These are phyloP conservation scores for Curvularia spicifera DNA, from an alignment of 2,329 filamentous ascomycete species.

Conservation along the genomic window DNA sequence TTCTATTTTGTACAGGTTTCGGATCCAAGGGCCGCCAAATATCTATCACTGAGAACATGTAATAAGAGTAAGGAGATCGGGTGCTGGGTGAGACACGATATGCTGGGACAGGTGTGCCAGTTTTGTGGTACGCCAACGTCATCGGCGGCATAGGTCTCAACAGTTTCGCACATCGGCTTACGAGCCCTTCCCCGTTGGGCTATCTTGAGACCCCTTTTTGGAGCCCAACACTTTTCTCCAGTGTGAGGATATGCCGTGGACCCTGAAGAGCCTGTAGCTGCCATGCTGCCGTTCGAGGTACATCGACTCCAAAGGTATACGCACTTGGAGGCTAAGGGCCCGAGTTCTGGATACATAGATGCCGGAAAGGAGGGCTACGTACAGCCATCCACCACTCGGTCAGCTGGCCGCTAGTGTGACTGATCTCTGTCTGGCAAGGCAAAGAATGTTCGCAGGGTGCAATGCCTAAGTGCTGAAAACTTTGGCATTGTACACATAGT, in stretches of 20 bases:
- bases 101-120: conserved; percentile 1
- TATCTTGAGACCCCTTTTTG: background rate
- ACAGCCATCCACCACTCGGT: background rate
- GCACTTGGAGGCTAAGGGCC: background rate
- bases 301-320: background rate
- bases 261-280: background rate
- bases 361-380: background rate
- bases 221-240: background rate
- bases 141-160: conserved; percentile 8
- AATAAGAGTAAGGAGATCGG: background rate
- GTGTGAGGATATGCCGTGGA: background rate
- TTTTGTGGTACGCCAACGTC: conserved; percentile 11
- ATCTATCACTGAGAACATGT: background rate
- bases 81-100: background rate
- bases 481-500: background rate
- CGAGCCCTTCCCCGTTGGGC: background rate
- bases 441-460: background rate
- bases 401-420: background rate
- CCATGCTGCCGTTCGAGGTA: background rate
- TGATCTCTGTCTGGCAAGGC: background rate
- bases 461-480: background rate
- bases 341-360: background rate
- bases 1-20: background rate
- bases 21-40: background rate
- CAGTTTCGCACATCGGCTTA: background rate